A percentile compares a stretch with the other conserved stretches of the same genome.
phyloP scores from a whole-genome alignment of 805 yeast species.

The Blastobotrys robertii region DNA sequence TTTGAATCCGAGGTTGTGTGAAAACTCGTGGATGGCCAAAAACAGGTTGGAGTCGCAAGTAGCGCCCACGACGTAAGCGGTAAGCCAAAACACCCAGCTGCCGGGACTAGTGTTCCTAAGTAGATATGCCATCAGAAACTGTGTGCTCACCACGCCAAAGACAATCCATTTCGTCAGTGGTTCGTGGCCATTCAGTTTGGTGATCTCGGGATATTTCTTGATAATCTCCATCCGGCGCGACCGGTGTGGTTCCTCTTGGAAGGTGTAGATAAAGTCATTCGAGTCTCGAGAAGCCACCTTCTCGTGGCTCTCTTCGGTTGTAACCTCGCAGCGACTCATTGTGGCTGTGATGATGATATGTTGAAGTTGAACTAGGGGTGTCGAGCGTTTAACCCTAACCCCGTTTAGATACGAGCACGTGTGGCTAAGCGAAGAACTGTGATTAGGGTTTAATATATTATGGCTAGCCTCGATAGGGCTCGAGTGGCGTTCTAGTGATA shows the following conservation, averaged over 20 bases:
- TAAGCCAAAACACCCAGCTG: constrained; percentile 42
- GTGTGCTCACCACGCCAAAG: constrained; percentile 54
- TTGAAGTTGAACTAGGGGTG: background rate
- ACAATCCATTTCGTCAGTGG: constrained; percentile 77
- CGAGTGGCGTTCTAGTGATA: background rate
- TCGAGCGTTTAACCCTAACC: background rate
- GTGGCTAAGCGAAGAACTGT: background rate
- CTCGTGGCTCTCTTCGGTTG: background rate
- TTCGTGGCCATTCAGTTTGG: constrained; percentile 76
- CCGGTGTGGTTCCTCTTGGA: constrained; percentile 72
- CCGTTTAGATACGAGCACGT: background rate
- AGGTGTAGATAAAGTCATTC: constrained; percentile 75
- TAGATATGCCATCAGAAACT: constrained; percentile 52
- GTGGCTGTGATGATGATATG: too few species aligned
- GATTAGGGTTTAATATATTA: too few species aligned
- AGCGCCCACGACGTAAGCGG: constrained; percentile 78
- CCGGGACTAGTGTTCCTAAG: constrained; percentile 47
- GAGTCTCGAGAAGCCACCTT: background rate
- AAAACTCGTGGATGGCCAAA: constrained; percentile 79
- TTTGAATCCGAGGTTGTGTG: constrained; percentile 77
- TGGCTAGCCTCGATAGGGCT: too few species aligned
- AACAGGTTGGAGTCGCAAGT: constrained; percentile 77
- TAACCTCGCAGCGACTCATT: background rate
- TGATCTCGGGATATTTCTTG: constrained; percentile 67
- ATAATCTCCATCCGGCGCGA: constrained; percentile 63